Evolutionary conservation across 2,329 filamentous ascomycete genomes (phyloP).

Genomic region (Fusarium dlaminii): DNA sequence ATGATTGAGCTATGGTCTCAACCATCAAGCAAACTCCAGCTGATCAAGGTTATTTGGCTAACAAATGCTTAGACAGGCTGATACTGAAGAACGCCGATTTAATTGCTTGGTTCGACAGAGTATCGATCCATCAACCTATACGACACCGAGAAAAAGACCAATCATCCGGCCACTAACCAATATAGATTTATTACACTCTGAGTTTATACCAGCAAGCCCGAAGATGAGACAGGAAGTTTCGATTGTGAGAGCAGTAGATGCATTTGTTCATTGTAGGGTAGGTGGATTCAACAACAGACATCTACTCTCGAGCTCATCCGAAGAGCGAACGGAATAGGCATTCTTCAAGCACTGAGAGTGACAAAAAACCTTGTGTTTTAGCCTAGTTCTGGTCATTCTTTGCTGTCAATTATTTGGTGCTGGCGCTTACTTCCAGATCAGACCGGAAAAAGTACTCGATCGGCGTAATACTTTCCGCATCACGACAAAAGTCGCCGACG

Average conservation of each 20-base stretch:
- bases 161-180: rapidly evolving
- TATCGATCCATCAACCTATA: not conserved
- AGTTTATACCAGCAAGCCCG: rapidly evolving
- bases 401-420: not conserved
- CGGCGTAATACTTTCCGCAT: not conserved
- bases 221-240: not conserved
- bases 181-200: rapidly evolving
- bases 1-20: not conserved
- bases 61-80: not conserved
- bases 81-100: not conserved
- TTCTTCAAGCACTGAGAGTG: not conserved
- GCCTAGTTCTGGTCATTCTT: rapidly evolving
- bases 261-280: not conserved
- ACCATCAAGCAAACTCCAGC: not conserved
- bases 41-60: not conserved
- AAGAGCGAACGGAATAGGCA: not conserved
- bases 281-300: not conserved
- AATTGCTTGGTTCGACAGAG: not conserved
- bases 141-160: rapidly evolving
- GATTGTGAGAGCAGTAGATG: not conserved
- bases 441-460: not conserved
- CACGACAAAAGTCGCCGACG: not conserved
- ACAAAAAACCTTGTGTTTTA: not conserved
- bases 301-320: not conserved
- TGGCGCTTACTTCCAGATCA: not conserved